These are phyloP conservation scores for Miscanthus lutarioriparius DNA, from an alignment of 176 grass and related monocot genomes.

Conservation along the genomic window DNA sequence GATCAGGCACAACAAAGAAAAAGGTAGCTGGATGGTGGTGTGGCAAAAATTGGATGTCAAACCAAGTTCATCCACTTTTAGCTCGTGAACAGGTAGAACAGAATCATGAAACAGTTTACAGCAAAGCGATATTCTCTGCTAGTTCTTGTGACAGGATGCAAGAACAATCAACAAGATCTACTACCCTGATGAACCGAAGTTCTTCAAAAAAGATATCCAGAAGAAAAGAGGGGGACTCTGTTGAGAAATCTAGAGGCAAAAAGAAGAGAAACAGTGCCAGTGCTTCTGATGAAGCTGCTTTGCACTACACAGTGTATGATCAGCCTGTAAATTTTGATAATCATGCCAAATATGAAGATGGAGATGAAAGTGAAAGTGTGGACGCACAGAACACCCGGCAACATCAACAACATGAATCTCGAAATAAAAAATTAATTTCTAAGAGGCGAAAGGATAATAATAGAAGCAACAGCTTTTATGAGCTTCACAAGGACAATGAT, in stretches of 20 bases:
- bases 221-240: conserved; percentile 46
- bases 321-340: conserved; percentile 29
- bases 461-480: conserved; percentile 28
- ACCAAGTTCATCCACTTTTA: conserved; percentile 91
- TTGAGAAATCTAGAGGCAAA: conserved; percentile 42
- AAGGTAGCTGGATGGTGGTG: conserved; percentile 92
- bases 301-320: conserved; percentile 10
- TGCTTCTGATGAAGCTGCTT: conserved; percentile 27
- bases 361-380: conserved; percentile 22
- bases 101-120: conserved; percentile 28
- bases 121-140: conserved; percentile 31
- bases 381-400: conserved; percentile 13
- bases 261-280: conserved; percentile 40
- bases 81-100: conserved; percentile 43
- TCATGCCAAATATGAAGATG: conserved; percentile 37
- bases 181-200: conserved; percentile 31
- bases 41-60: conserved; percentile 98
- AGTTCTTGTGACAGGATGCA: conserved; percentile 28
- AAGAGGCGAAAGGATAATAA: conserved; percentile 38
- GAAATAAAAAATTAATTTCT: conserved; percentile 33
- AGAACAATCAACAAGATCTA: conserved; percentile 31
- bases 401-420: conserved; percentile 39
- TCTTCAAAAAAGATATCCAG: conserved; percentile 35
- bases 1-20: conserved; percentile 66
- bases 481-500: conserved; percentile 28